Evolutionary conservation across 164 flowering plant genomes (phyloP), one percentile per base, ranked within the genome.

Genomic region (Kalanchoe fedtschenkoi): DNA sequence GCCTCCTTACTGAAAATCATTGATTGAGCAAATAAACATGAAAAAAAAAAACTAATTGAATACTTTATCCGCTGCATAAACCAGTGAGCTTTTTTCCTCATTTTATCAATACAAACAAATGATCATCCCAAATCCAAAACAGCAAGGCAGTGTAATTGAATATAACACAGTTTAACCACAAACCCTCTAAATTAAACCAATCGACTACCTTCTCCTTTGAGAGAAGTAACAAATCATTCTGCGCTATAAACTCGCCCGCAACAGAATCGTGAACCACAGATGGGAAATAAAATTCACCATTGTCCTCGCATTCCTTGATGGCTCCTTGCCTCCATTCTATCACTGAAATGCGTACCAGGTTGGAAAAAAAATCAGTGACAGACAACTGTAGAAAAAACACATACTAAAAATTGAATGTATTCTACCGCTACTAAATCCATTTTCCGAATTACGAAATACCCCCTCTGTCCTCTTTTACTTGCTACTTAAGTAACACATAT

Each of bases 151-250:
- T 2, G 1, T 37, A 37, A 9, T 37, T 9, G 39, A 37, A 37
- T 15, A 5, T 15, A 37, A 37, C 39, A 37, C 39, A 37, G 11
- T 15, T 8, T 2, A 37, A 37, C 39, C 6, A 37, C 1, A 37
- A 37, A 6, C 39, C 39, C 6, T 37, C 39, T 47, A 17, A 2
- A 10, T 24, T 47, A 19, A 47, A 24, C 8, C 13, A 11, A 19
- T 19, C 5, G 11, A 57, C 21, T 73, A 88, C 96, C 89, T 89
- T 77, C 37, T 78, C 80, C 66, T 69, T 82, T 4, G 97, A 83
- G 62, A 92, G 76, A 61, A 92, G 68, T 53, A 92, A 59, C 32
- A 92, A 83, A 80, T 85, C 86, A 70, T 83, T 81, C 32, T 80
- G 66, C 16, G 66, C 34, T 4, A 66, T 24, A 19, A 26, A 32